Evolutionary conservation across 371 early-diverging fungal species (phyloP).

Genomic region (Mortierella sp.): DNA sequence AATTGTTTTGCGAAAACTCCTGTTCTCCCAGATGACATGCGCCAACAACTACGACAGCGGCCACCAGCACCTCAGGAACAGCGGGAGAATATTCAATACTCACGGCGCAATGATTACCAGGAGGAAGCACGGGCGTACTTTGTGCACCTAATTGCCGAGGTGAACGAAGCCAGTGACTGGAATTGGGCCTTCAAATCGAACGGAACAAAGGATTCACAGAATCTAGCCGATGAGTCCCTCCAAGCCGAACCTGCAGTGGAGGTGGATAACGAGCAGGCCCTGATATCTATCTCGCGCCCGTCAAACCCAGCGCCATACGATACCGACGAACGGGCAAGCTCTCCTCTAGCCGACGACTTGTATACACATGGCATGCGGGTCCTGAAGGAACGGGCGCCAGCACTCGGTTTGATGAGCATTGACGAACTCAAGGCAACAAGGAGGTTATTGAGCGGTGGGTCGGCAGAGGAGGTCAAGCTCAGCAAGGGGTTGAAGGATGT

Average conservation of each 20-base stretch:
- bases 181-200: background rate
- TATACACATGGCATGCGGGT: background rate
- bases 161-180: background rate
- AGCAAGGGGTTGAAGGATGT: background rate
- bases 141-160: background rate
- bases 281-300: background rate
- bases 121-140: background rate
- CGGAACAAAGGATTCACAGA: background rate
- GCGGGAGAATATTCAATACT: background rate
- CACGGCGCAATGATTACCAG: background rate
- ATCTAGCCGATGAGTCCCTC: background rate
- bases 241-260: background rate
- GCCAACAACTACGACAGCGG: background rate
- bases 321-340: slow-evolving; percentile 1
- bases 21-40: background rate
- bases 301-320: background rate
- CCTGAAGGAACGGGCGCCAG: background rate
- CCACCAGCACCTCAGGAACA: background rate
- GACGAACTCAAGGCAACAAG: background rate
- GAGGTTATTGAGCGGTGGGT: background rate
- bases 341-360: background rate
- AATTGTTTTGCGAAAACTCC: slow-evolving; percentile 4
- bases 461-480: background rate
- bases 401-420: background rate
- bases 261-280: background rate